Evolutionary conservation across 129 eudicot species (phyloP), one percentile per base, ranked within the genome.

Genomic region (Heracleum sosnowskyi): DNA sequence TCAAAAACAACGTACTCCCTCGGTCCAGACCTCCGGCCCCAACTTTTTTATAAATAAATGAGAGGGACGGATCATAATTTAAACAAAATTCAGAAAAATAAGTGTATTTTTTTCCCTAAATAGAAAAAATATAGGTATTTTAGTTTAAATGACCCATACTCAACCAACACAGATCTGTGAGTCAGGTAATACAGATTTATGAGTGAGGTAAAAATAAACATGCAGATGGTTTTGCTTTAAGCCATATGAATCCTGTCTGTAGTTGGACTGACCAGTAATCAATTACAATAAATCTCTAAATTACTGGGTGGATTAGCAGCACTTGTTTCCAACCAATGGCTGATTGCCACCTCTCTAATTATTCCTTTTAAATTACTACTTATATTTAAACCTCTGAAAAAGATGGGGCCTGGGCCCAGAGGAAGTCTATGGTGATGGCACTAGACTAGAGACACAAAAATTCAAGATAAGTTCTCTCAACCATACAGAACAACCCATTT

Each of bases 201-300:
- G 39, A 36, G 39, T 37, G 40, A 37, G 40, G 40, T 37, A 0
- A 37, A 37, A 37, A n/a, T n/a, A 40, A 40, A 55, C 7, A 24
- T 24, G 29, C 64, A 11, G 34, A n/a, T 62, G 69, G 69, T 11
- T 28, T 63, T 28, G 20, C 29, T 55, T 7, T 24, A 20, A 55
- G 64, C 64, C 64, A 55, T 55, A 55, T 8, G 64, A 55, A 24
- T 55, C 64, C 64, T 55, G 64, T 55, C 64, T 55, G 64, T 55
- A 24, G 64, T 55, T 55, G 64, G 29, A 55, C 64, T 24, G 13
- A 24, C 29, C 29, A 24, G 24, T 22, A 16, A 46, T 7, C 4
- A 53, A 53, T 22, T 53, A 22, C 35, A n/a, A 10, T 28, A 63
- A 63, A 26, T 28, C 16, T 26, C 33, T 24, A 31, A 36, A 60